phyloP scores from a whole-genome alignment of 306 rosid species.

The Citrullus mucosospermus region DNA sequence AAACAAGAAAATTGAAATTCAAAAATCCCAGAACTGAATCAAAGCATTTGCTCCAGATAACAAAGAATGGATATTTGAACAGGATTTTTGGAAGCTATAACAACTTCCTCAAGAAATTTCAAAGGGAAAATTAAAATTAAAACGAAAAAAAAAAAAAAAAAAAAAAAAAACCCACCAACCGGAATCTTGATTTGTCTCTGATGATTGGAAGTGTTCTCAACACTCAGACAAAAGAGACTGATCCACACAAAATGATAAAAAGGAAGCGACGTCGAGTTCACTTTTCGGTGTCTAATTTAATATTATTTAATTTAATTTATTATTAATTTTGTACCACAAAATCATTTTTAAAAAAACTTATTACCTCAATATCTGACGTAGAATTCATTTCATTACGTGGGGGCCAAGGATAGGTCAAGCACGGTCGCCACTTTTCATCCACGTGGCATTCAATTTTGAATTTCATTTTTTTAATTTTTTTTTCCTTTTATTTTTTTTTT shows the following conservation, averaged over 20 bases:
- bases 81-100: neutral
- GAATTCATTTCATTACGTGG: neutral
- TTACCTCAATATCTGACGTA: neutral
- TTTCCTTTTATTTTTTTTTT: neutral
- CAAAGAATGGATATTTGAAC: neutral
- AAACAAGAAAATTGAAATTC: conserved; percentile 20
- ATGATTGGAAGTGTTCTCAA: conserved; percentile 10
- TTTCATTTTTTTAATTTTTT: too few relatives aligned
- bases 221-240: conserved; percentile 1
- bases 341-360: neutral
- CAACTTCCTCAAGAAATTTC: neutral
- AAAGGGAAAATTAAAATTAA: neutral
- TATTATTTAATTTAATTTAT: neutral
- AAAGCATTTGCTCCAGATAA: neutral
- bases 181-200: conserved; percentile 13
- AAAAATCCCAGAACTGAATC: neutral
- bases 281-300: conserved; percentile 6
- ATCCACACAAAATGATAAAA: conserved; percentile 7
- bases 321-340: neutral
- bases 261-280: conserved; percentile 8
- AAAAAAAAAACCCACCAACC: neutral
- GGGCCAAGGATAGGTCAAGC: neutral
- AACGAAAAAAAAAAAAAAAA: neutral
- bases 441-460: neutral
- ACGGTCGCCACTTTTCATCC: neutral